Evolutionary conservation across 2,329 filamentous ascomycete species (phyloP).

Genomic region (Celoporthe dispersa): DNA sequence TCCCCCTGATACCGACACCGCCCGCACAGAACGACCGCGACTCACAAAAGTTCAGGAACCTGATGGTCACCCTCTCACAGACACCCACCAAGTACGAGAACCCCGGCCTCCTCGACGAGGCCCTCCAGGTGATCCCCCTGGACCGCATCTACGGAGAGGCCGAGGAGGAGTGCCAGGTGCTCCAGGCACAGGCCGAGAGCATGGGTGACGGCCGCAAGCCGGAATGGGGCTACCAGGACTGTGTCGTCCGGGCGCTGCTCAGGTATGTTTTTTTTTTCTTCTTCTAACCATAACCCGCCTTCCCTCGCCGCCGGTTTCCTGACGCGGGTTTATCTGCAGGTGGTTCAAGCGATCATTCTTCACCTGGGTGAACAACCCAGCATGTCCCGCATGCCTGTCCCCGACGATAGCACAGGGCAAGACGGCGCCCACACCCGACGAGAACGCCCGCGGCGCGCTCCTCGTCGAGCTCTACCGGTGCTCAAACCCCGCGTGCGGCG

Average conservation of each 20-base stretch:
- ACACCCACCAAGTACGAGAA: constrained; percentile 97
- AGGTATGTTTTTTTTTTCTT: constrained; percentile 57
- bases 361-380: constrained; percentile 94
- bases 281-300: too few relatives aligned
- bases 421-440: constrained; percentile 84
- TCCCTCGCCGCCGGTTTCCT: not conserved
- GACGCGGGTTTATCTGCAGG: constrained; percentile 47
- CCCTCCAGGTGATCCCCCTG: constrained; percentile 81
- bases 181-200: constrained; percentile 85
- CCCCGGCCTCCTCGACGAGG: constrained; percentile 90
- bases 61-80: constrained; percentile 82
- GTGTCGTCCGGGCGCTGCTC: constrained; percentile 85
- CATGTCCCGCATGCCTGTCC: constrained; percentile 79
- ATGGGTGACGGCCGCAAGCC: constrained; percentile 79
- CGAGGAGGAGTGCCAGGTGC: constrained; percentile 88
- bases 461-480: constrained; percentile 91
- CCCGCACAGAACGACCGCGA: constrained; percentile 68
- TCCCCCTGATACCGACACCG: constrained; percentile 68
- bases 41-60: constrained; percentile 77
- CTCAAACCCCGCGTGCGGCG: constrained; percentile 73
- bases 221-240: constrained; percentile 98
- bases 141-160: constrained; percentile 93
- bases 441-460: constrained; percentile 84
- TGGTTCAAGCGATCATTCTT: constrained; percentile 98
- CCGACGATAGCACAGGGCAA: constrained; percentile 83